A percentile compares a stretch with the other conserved stretches of the same genome.
Evolutionary conservation across 2,329 filamentous ascomycete genomes (phyloP).

Genomic region (Trichophyton simii): DNA sequence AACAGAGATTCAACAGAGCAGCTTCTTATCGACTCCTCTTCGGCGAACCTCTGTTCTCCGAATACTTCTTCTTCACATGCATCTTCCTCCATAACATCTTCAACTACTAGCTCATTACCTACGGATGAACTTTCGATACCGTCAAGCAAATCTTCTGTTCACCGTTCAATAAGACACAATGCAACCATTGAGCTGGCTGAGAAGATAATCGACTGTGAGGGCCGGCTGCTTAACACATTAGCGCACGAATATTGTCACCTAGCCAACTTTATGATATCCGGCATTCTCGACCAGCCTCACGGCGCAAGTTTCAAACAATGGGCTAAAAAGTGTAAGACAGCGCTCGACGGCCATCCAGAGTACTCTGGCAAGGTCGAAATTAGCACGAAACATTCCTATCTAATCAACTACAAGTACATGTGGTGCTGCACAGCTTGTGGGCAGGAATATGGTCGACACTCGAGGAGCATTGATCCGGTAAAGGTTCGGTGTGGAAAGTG

Average conservation of each 20-base stretch:
- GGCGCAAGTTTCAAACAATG: slow-evolving; percentile 74
- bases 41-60: background rate
- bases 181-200: slow-evolving; percentile 78
- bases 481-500: slow-evolving; percentile 69
- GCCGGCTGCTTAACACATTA: slow-evolving; percentile 75
- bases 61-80: slow-evolving; percentile 9
- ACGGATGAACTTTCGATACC: background rate
- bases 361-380: slow-evolving; percentile 55
- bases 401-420: slow-evolving; percentile 83
- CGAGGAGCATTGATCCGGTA: slow-evolving; percentile 63
- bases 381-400: slow-evolving; percentile 80
- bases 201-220: slow-evolving; percentile 69
- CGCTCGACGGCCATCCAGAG: slow-evolving; percentile 38
- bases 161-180: slow-evolving; percentile 34
- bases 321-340: slow-evolving; percentile 31
- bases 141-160: background rate
- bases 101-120: background rate
- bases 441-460: slow-evolving; percentile 68
- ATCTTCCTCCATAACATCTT: slow-evolving; percentile 2
- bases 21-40: slow-evolving; percentile 3
- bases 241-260: slow-evolving; percentile 95
- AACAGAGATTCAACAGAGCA: slow-evolving; percentile 7
- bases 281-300: slow-evolving; percentile 64
- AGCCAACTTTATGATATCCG: slow-evolving; percentile 77
- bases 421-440: slow-evolving; percentile 66